Conservation (phyloP, 805 yeast genomes). For the Saitoella complicata region DNA sequence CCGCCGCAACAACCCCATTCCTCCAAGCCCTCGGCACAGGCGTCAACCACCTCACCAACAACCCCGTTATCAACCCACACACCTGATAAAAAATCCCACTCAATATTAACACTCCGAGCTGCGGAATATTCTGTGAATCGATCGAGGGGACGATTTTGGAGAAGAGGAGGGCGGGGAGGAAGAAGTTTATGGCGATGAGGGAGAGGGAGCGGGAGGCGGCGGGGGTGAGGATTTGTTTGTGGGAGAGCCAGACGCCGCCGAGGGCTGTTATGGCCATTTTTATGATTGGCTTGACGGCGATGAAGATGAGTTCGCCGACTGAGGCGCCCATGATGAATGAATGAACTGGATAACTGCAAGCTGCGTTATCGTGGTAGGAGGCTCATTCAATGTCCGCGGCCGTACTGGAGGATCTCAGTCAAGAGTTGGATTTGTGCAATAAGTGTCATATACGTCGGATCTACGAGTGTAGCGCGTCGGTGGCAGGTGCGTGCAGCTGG, state of each 20-base stretch:
- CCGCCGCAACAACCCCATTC: conserved; percentile 60
- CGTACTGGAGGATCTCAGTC: too few relatives aligned
- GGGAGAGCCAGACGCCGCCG: conserved; percentile 50
- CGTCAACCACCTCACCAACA: conserved; percentile 29
- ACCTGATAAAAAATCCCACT: conserved; percentile 30
- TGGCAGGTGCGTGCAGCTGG: too few relatives aligned
- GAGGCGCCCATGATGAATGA: conserved; percentile 11
- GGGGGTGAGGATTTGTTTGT: conserved; percentile 26
- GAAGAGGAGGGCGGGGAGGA: conserved; percentile 64
- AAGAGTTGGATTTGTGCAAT: too few relatives aligned
- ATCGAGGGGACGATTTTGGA: conserved; percentile 53
- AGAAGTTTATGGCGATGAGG: conserved; percentile 46
- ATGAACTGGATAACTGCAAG: too few relatives aligned
- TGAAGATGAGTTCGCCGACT: conserved; percentile 53
- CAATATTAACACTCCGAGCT: conserved; percentile 47
- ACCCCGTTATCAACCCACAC: conserved; percentile 30
- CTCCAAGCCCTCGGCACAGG: conserved; percentile 58
- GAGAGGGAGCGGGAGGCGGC: conserved; percentile 44
- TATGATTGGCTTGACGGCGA: conserved; percentile 72
- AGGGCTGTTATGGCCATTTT: conserved; percentile 61
- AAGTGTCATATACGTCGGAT: too few relatives aligned
- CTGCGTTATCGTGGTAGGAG: too few relatives aligned
- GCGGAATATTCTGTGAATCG: conserved; percentile 50
- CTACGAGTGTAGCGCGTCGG: too few relatives aligned
- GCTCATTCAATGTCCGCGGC: too few relatives aligned